phyloP scores from a whole-genome alignment of 192 early-diverging fungal species.

The Coemansia sp. region DNA sequence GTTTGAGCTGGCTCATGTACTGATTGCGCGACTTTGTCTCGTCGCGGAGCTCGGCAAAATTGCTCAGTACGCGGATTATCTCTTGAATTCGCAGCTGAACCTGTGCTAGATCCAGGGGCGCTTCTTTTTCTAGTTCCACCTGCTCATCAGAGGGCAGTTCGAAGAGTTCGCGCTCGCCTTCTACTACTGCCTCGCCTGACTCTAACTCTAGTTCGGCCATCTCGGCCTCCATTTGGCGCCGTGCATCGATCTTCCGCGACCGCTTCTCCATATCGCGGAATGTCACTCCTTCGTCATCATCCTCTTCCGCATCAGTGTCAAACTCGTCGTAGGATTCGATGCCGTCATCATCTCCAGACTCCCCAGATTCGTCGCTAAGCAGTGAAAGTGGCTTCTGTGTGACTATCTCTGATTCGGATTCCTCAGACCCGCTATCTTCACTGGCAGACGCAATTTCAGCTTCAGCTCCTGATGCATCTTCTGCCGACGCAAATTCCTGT shows the following conservation, averaged over 20 bases:
- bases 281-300: slow-evolving; percentile 21
- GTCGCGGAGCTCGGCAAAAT: slow-evolving; percentile 85
- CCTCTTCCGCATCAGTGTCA: slow-evolving; percentile 37
- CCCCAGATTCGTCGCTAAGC: slow-evolving; percentile 43
- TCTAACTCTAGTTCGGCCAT: slow-evolving; percentile 71
- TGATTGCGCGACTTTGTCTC: slow-evolving; percentile 70
- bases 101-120: slow-evolving; percentile 66
- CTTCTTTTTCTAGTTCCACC: slow-evolving; percentile 64
- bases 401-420: slow-evolving; percentile 11
- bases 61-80: slow-evolving; percentile 81
- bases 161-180: slow-evolving; percentile 55
- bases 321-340: slow-evolving; percentile 53
- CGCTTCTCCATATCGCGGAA: slow-evolving; percentile 73
- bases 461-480: slow-evolving; percentile 17
- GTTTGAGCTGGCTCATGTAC: slow-evolving; percentile 82
- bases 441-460: slow-evolving; percentile 45
- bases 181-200: slow-evolving; percentile 55
- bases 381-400: slow-evolving; percentile 18
- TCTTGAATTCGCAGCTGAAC: slow-evolving; percentile 90
- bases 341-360: slow-evolving; percentile 22
- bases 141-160: slow-evolving; percentile 64
- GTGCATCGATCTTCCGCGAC: slow-evolving; percentile 57
- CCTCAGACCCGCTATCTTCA: slow-evolving; percentile 44
- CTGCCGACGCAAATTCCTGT: background rate
- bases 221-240: slow-evolving; percentile 59